Conservation (phyloP, 306 rosid genomes). For the Trifolium repens region DNA sequence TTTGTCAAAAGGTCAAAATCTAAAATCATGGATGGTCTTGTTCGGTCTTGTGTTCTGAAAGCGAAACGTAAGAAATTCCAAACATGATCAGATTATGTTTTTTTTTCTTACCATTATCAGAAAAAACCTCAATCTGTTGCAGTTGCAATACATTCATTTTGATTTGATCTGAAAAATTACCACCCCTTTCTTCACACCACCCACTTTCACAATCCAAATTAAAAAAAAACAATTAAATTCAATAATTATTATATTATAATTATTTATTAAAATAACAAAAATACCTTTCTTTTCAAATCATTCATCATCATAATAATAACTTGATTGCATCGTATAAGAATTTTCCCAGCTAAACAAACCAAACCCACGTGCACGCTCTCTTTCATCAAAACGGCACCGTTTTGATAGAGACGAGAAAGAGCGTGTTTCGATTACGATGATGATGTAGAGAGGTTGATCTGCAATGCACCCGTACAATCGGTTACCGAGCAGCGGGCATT, state of each 20-base stretch:
- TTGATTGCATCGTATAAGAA: too few species aligned
- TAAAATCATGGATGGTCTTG: conserved; percentile 43
- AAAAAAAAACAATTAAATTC: background rate
- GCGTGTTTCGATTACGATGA: background rate
- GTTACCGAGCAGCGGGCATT: conserved; percentile 94
- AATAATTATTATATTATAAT: background rate
- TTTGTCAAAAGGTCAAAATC: conserved; percentile 38
- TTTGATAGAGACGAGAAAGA: conserved; percentile 34
- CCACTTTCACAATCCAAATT: background rate
- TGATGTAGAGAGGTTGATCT: conserved; percentile 47
- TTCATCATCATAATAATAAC: background rate
- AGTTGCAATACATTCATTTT: background rate
- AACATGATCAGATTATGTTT: background rate
- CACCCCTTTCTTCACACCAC: conserved; percentile 42
- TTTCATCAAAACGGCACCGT: conserved; percentile 42
- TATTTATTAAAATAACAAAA: background rate
- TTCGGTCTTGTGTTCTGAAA: conserved; percentile 16
- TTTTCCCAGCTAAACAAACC: too few species aligned
- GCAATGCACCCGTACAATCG: conserved; percentile 87
- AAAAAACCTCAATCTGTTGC: conserved; percentile 17
- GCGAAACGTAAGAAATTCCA: conserved; percentile 9
- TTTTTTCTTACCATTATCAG: conserved; percentile 3
- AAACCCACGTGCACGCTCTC: conserved; percentile 48
- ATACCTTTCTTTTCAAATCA: conserved; percentile 29
- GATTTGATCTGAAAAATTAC: conserved; percentile 17